Conservation (phyloP, 305 asterid species). For the Coffea humblotiana region DNA sequence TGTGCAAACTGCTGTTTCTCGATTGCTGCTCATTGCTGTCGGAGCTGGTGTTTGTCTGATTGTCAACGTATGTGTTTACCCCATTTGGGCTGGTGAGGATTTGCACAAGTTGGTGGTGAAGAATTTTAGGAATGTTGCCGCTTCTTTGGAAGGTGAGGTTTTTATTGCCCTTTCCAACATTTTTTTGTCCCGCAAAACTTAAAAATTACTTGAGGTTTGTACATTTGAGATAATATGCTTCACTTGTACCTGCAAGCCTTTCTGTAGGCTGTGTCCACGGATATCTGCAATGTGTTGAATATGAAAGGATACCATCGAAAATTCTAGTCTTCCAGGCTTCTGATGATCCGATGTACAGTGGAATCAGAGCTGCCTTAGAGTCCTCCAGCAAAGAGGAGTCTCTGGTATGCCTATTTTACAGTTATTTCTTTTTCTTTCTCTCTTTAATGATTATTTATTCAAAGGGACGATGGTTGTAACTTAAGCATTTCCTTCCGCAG, state of each 20-base stretch:
- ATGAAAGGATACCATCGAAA: slow-evolving; percentile 82
- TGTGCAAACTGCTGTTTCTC: slow-evolving; percentile 61
- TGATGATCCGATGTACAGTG: slow-evolving; percentile 89
- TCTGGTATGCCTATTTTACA: slow-evolving; percentile 46
- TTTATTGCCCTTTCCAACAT: neutral
- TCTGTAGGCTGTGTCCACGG: slow-evolving; percentile 68
- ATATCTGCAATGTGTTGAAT: slow-evolving; percentile 66
- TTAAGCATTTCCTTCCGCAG: slow-evolving; percentile 33
- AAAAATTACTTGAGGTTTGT: slow-evolving; percentile 6
- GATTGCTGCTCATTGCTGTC: slow-evolving; percentile 65
- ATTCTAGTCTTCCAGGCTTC: slow-evolving; percentile 82
- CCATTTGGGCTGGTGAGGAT: slow-evolving; percentile 99
- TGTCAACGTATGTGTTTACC: slow-evolving; percentile 63
- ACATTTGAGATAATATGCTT: slow-evolving; percentile 13
- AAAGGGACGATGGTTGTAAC: neutral
- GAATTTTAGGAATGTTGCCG: slow-evolving; percentile 72
- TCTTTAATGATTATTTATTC: neutral
- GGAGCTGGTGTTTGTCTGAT: slow-evolving; percentile 75
- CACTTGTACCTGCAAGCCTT: slow-evolving; percentile 17
- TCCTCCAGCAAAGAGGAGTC: slow-evolving; percentile 92
- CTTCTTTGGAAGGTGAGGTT: slow-evolving; percentile 69
- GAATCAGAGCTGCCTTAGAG: slow-evolving; percentile 78
- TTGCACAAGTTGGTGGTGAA: slow-evolving; percentile 85
- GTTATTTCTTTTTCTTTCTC: neutral
- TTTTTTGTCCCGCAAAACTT: neutral